These are phyloP conservation scores for Alternaria angustiovoidea DNA, from an alignment of 2,329 filamentous ascomycete species.

Conservation along the genomic window DNA sequence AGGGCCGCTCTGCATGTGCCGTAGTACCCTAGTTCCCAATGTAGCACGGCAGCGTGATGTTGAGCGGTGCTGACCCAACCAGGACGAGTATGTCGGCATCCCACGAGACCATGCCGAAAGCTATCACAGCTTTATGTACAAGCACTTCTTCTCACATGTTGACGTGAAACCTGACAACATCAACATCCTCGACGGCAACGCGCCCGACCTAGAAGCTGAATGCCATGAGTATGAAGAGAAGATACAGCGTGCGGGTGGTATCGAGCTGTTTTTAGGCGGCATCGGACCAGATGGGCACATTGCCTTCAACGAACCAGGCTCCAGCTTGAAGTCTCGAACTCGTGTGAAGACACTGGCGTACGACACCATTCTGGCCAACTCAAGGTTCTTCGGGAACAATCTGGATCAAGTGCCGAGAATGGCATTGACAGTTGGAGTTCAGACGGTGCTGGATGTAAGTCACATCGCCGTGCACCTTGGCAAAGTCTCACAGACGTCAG, in stretches of 20 bases:
- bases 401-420: constrained; percentile 77
- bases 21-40: constrained; percentile 22
- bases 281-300: constrained; percentile 89
- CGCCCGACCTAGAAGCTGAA: constrained; percentile 76
- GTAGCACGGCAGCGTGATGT: constrained; percentile 30
- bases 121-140: constrained; percentile 94
- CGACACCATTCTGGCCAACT: constrained; percentile 86
- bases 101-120: constrained; percentile 83
- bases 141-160: constrained; percentile 86
- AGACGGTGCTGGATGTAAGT: constrained; percentile 76
- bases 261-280: constrained; percentile 85
- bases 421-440: constrained; percentile 84
- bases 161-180: constrained; percentile 84
- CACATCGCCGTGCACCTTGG: constrained; percentile 13
- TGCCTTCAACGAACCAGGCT: constrained; percentile 89
- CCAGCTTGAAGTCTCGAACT: constrained; percentile 77
- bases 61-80: constrained; percentile 31
- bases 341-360: constrained; percentile 87
- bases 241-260: constrained; percentile 77
- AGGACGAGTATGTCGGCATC: constrained; percentile 88
- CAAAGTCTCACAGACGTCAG: constrained; percentile 36
- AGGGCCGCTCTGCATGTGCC: constrained; percentile 17
- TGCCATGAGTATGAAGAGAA: constrained; percentile 81
- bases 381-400: constrained; percentile 81
- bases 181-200: constrained; percentile 84